Percentiles rank a stretch among this genome's conserved stretches.
Conservation (phyloP, 1,284 basidiomycete genomes). For the Sanguinoderma infundibulare region DNA sequence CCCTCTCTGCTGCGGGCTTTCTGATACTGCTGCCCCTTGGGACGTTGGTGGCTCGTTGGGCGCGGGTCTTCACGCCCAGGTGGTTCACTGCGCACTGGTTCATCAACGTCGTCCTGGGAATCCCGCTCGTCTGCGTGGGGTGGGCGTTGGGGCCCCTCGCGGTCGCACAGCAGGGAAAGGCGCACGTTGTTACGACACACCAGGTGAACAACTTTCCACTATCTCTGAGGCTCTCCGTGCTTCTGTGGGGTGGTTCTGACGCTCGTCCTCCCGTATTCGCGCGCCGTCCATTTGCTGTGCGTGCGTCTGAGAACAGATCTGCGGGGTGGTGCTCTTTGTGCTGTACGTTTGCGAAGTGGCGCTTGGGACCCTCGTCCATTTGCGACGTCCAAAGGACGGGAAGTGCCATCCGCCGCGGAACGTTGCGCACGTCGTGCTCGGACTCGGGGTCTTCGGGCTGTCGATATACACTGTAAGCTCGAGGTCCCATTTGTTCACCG, state of each 20-base stretch:
- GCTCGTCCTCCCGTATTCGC: neutral
- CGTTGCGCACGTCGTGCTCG: constrained; percentile 51
- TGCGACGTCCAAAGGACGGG: constrained; percentile 38
- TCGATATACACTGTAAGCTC: constrained; percentile 52
- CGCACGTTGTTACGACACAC: constrained; percentile 52
- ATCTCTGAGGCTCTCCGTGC: neutral
- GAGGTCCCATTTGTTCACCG: neutral
- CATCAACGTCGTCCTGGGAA: constrained; percentile 49
- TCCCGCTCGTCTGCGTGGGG: constrained; percentile 56
- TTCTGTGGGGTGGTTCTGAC: neutral
- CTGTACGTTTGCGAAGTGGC: constrained; percentile 58
- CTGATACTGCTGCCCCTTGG: constrained; percentile 64
- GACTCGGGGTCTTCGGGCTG: constrained; percentile 47
- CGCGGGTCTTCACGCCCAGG: constrained; percentile 54
- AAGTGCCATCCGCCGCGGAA: constrained; percentile 52
- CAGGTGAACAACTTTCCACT: constrained; percentile 40
- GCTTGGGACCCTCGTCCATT: constrained; percentile 62
- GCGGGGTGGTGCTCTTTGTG: constrained; percentile 57
- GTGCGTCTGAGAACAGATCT: constrained; percentile 42
- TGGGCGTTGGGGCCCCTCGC: constrained; percentile 55
- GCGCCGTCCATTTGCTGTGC: neutral
- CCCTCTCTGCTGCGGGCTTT: constrained; percentile 59
- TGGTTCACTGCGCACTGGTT: constrained; percentile 66
- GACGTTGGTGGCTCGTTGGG: constrained; percentile 63
- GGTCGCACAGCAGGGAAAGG: constrained; percentile 47